Base-by-base conservation (phyloP, 106 monocot genomes). In the Dioscorea zingiberensis region DNA sequence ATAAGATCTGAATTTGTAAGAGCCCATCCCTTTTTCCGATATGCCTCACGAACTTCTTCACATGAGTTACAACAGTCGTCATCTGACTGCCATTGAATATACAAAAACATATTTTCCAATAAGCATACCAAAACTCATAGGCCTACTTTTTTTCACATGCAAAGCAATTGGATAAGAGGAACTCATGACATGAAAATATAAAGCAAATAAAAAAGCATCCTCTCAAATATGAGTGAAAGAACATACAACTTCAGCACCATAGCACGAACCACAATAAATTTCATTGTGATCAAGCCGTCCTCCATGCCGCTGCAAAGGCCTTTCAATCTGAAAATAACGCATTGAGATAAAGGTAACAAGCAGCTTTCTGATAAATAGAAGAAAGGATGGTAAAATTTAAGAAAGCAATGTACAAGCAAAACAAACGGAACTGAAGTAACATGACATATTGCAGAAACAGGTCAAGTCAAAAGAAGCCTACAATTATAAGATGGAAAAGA, bases 61-160 rank as follows among this genome's bases (percentile, higher is more conserved):
- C 97, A 98, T 23, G 97, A 82, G 78, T 98, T 98, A 70, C 97
- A 98, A 27, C 97, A 98, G 53, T 92, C 75, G 82, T 92, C 84
- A 80, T 92, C 97, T 54, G 88, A 74, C 97, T 98, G 81, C 60
- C 48, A 69, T 38, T 38, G 6, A 38, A 6, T 38, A 10, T 38
- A 10, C 38, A 38, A 38, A 6, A 38, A 0, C 38, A 38, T 10
- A 38, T 10, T 38, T 38, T 38, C n/a, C n/a, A n/a, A 10, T 2
- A 6, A 38, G 38, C 38, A 38, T 38, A 38, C 3, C 38, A 38
- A 38, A 38, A 38, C 38, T 38, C 38, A 1, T 2, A 38, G 38
- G 10, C 10, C 38, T 38, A 38, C 38, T 38, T 38, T 8, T 38
- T 38, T 38, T 38, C 38, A 38, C 38, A 38, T 51, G 51, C 15